phyloP scores from a whole-genome alignment of 331 rosid species.

The Quercus phellos region DNA sequence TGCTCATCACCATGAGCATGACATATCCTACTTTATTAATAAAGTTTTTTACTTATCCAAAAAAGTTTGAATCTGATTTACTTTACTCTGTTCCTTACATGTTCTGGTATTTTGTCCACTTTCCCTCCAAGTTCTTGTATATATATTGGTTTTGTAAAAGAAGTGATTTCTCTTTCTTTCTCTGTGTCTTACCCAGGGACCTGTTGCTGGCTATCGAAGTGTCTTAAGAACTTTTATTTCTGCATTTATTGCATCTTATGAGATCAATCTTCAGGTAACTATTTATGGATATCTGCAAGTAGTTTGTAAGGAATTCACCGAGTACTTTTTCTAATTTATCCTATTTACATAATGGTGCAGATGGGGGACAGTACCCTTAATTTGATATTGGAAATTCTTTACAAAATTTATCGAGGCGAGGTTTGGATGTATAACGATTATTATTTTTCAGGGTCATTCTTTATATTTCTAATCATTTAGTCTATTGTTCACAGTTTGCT shows the following conservation, averaged over 20 bases:
- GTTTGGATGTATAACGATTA: conserved; percentile 57
- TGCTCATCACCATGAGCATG: no score
- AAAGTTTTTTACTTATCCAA: no score
- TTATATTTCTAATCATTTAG: conserved; percentile 9
- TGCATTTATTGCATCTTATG: conserved; percentile 92
- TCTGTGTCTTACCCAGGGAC: conserved; percentile 50
- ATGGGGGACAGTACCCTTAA: conserved; percentile 50
- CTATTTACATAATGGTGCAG: conserved; percentile 45
- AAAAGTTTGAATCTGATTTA: background rate
- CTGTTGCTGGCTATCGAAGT: conserved; percentile 73
- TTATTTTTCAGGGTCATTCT: conserved; percentile 27
- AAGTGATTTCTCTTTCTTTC: conserved; percentile 13
- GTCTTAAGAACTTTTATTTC: conserved; percentile 84
- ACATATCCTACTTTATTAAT: no score
- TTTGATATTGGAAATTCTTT: conserved; percentile 74
- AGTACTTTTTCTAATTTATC: conserved; percentile 31
- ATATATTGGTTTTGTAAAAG: background rate
- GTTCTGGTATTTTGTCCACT: background rate
- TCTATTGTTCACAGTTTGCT: conserved; percentile 23
- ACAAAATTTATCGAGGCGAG: conserved; percentile 93
- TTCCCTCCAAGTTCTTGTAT: background rate
- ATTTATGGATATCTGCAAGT: conserved; percentile 15
- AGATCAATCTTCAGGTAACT: conserved; percentile 73
- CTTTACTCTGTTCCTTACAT: background rate
- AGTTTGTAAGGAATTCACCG: conserved; percentile 14